phyloP scores from a whole-genome alignment of 805 yeast genomes.

The Ogataea trehalophila region DNA sequence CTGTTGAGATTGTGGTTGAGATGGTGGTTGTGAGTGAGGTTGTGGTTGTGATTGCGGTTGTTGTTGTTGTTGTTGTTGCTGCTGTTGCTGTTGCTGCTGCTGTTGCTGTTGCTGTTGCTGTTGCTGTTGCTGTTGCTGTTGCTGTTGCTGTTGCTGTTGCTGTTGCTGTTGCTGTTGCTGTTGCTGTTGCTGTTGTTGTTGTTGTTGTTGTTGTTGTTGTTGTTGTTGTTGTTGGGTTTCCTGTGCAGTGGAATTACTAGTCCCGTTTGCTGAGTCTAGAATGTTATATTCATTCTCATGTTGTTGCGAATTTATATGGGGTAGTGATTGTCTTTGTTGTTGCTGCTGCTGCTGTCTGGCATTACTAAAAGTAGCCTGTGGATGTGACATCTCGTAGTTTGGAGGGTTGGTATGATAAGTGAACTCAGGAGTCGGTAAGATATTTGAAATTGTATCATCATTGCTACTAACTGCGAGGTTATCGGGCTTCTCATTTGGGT shows the following conservation, averaged over 20 bases:
- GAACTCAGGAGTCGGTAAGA: slow-evolving; percentile 14
- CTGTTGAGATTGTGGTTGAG: neutral
- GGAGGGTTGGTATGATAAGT: slow-evolving; percentile 5
- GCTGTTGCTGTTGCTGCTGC: slow-evolving; percentile 6
- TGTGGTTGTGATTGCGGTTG: neutral
- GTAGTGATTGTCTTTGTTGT: neutral
- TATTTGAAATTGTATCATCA: slow-evolving; percentile 7
- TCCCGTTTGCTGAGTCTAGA: neutral
- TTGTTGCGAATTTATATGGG: neutral
- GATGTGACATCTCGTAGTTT: neutral
- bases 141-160: neutral
- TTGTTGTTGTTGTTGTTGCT: neutral
- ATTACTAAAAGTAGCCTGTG: neutral
- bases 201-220: slow-evolving; percentile 1
- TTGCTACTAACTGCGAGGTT: neutral
- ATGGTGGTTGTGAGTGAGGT: neutral
- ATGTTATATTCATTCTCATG: neutral
- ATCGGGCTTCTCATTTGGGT: neutral
- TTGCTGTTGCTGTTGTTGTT: slow-evolving; percentile 3
- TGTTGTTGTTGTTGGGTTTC: slow-evolving; percentile 3
- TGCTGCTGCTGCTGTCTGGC: slow-evolving; percentile 2
- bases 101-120: slow-evolving; percentile 5
- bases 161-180: slow-evolving; percentile 1
- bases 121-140: slow-evolving; percentile 1
- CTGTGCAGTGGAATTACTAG: neutral